phyloP scores from a whole-genome alignment of 768 basidiomycete genomes.

The Tricholoma bakamatsutake region DNA sequence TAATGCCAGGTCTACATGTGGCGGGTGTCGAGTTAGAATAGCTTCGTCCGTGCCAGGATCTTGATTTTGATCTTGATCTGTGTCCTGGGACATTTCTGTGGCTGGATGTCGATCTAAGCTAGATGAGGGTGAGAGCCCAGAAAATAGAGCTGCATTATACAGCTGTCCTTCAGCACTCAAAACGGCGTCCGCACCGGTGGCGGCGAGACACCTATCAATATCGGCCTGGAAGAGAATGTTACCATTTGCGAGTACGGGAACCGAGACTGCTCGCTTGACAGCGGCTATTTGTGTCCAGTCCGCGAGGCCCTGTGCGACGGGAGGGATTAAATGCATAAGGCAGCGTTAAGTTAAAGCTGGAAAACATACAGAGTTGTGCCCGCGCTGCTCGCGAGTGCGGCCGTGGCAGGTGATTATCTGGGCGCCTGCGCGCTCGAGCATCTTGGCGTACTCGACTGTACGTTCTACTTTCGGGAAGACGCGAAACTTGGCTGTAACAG shows the following conservation, averaged over 20 bases:
- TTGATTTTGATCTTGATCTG: slow-evolving; percentile 2
- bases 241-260: slow-evolving; percentile 97
- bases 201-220: slow-evolving; percentile 67
- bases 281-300: slow-evolving; percentile 88
- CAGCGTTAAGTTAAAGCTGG: not conserved
- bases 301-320: slow-evolving; percentile 59
- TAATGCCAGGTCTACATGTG: slow-evolving; percentile 62
- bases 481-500: slow-evolving; percentile 95
- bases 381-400: slow-evolving; percentile 85
- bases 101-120: not conserved
- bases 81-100: slow-evolving; percentile 9
- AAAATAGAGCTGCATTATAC: slow-evolving; percentile 85
- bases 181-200: slow-evolving; percentile 86
- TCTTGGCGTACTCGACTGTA: slow-evolving; percentile 91
- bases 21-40: slow-evolving; percentile 45
- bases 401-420: slow-evolving; percentile 96
- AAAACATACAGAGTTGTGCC: slow-evolving; percentile 62
- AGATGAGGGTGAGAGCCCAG: slow-evolving; percentile 18
- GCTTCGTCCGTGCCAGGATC: slow-evolving; percentile 21
- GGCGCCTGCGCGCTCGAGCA: slow-evolving; percentile 93
- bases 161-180: slow-evolving; percentile 96
- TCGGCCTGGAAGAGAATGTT: slow-evolving; percentile 90
- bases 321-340: not conserved
- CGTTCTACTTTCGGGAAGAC: slow-evolving; percentile 81
- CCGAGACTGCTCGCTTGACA: slow-evolving; percentile 82